Evolutionary conservation across 1,284 basidiomycete species (phyloP).

Genomic region (Leccinum griseonigrum): DNA sequence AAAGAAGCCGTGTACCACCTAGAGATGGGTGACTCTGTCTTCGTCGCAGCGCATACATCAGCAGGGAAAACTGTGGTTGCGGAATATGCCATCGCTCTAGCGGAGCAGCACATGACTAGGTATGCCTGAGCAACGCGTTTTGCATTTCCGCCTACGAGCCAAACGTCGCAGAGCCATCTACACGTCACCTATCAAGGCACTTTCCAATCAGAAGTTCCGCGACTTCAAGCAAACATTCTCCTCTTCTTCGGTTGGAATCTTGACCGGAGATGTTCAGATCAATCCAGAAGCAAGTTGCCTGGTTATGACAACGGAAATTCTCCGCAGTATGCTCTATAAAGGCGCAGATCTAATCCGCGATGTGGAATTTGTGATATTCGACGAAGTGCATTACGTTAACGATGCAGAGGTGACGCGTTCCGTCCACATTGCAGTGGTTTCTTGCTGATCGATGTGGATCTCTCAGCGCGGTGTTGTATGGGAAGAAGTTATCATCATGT

Average conservation of each 20-base stretch:
- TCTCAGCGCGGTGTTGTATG: constrained; percentile 94
- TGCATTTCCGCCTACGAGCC: constrained; percentile 9
- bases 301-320: constrained; percentile 98
- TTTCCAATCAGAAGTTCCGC: constrained; percentile 98
- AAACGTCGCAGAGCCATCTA: constrained; percentile 80
- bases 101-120: constrained; percentile 98
- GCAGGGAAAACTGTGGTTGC: constrained; percentile 99
- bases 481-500: constrained; percentile 99
- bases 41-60: constrained; percentile 98
- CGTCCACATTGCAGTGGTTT: constrained; percentile 2
- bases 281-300: constrained; percentile 97
- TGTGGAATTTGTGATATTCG: constrained; percentile 99
- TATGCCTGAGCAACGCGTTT: constrained; percentile 35
- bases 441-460: constrained; percentile 15
- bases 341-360: constrained; percentile 98
- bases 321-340: constrained; percentile 98
- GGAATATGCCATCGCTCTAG: constrained; percentile 97
- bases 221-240: constrained; percentile 99
- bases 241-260: constrained; percentile 88
- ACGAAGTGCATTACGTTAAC: constrained; percentile 99
- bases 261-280: constrained; percentile 99
- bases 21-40: constrained; percentile 98
- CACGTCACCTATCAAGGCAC: constrained; percentile 97
- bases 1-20: constrained; percentile 98
- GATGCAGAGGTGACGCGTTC: constrained; percentile 82